Conservation (phyloP, 148 eudicot species). For the Rhododendron simsii region DNA sequence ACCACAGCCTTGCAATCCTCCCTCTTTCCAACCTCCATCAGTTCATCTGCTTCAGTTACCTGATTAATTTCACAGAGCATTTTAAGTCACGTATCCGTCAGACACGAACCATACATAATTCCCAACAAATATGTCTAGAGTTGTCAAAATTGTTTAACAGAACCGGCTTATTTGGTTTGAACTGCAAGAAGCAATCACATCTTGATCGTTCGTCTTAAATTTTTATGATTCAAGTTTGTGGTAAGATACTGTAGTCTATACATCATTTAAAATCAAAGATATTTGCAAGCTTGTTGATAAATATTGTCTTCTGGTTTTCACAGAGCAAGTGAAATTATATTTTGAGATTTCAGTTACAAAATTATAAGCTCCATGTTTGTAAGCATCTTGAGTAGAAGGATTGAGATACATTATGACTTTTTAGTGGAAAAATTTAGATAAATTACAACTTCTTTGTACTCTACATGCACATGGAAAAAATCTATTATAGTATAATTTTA, state of each 20-base stretch:
- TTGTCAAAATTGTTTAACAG: background rate
- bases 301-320: no score
- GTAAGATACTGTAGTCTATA: background rate
- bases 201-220: background rate
- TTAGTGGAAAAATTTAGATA: no score
- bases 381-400: no score
- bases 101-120: background rate
- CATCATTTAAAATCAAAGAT: no score
- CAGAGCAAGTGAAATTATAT: no score
- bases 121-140: background rate
- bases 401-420: no score
- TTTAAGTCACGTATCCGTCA: background rate
- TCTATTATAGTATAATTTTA: no score
- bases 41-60: slow-evolving; percentile 40
- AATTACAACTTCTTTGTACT: no score
- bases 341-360: no score
- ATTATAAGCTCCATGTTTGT: no score
- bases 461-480: no score
- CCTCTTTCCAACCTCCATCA: slow-evolving; percentile 33
- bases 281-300: no score
- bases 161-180: background rate
- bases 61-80: background rate
- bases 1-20: slow-evolving; percentile 45
- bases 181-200: background rate
- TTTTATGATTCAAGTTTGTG: background rate